Evolutionary conservation across 306 rosid genomes (phyloP).

Genomic region (Cicer bijugum): DNA sequence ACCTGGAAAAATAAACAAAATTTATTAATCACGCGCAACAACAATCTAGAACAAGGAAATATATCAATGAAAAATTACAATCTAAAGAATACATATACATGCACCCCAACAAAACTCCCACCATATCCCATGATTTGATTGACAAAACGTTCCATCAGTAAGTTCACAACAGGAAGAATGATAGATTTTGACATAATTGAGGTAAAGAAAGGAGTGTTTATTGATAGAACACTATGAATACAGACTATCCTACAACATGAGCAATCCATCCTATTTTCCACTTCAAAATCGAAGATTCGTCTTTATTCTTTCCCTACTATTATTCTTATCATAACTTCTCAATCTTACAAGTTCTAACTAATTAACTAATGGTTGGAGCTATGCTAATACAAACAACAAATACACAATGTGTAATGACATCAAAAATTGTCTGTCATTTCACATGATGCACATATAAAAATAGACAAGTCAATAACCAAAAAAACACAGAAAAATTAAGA

Average conservation of each 20-base stretch:
- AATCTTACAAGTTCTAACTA: slow-evolving; percentile 13
- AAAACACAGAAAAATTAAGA: slow-evolving; percentile 18
- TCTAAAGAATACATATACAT: neutral
- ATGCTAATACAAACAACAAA: slow-evolving; percentile 8
- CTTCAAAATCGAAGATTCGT: neutral
- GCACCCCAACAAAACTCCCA: slow-evolving; percentile 6
- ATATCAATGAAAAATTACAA: slow-evolving; percentile 7
- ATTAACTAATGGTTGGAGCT: slow-evolving; percentile 13
- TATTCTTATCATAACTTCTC: slow-evolving; percentile 17
- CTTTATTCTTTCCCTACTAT: neutral
- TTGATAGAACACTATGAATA: slow-evolving; percentile 9
- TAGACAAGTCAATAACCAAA: slow-evolving; percentile 22
- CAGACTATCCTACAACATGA: neutral
- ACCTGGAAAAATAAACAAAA: slow-evolving; percentile 56
- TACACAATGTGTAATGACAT: slow-evolving; percentile 21
- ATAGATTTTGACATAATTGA: neutral
- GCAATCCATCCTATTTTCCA: neutral
- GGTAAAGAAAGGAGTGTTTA: slow-evolving; percentile 1
- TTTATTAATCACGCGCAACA: neutral
- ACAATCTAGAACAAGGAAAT: slow-evolving; percentile 27
- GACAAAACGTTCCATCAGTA: slow-evolving; percentile 8
- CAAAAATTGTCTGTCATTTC: slow-evolving; percentile 21
- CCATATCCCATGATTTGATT: slow-evolving; percentile 5
- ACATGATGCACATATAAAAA: slow-evolving; percentile 30
- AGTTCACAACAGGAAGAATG: slow-evolving; percentile 10